Evolutionary conservation across 1,284 basidiomycete genomes (phyloP).

Genomic region (Heimioporus retisporus): DNA sequence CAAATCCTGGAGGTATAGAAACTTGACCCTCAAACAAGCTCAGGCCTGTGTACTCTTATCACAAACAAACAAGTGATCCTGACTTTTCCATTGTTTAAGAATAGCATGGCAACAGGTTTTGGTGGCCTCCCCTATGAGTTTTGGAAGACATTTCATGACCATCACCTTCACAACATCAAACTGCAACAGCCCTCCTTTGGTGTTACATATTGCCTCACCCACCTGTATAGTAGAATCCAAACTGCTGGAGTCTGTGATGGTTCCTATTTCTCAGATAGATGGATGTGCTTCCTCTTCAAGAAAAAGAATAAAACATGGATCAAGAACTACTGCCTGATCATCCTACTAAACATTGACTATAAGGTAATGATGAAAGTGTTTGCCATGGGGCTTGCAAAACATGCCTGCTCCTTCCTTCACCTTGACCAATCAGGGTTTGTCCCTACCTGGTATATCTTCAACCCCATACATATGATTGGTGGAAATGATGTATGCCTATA

Average conservation of each 20-base stretch:
- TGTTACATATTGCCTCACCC: no score
- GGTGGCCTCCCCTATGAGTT: background rate
- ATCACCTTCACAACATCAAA: background rate
- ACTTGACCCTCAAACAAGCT: background rate
- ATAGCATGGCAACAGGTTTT: background rate
- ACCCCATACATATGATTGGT: conserved; percentile 15
- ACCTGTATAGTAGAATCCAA: no score
- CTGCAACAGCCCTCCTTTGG: background rate
- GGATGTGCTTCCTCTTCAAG: conserved; percentile 23
- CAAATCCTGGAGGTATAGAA: background rate
- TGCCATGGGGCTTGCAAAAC: background rate
- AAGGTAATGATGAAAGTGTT: conserved; percentile 18
- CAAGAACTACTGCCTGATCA: conserved; percentile 19
- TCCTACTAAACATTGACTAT: conserved; percentile 22
- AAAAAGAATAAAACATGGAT: conserved; percentile 20
- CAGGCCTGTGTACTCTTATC: background rate
- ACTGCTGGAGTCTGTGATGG: no score
- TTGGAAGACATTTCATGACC: background rate
- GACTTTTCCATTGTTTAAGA: background rate
- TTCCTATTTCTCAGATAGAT: background rate
- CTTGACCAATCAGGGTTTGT: conserved; percentile 21
- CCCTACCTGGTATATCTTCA: background rate
- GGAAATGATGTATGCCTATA: conserved; percentile 6
- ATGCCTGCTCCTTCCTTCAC: background rate
- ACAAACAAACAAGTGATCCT: background rate